These are phyloP conservation scores for Pelargonium australe DNA, from an alignment of 441 rosid genomes.

Conservation along the genomic window DNA sequence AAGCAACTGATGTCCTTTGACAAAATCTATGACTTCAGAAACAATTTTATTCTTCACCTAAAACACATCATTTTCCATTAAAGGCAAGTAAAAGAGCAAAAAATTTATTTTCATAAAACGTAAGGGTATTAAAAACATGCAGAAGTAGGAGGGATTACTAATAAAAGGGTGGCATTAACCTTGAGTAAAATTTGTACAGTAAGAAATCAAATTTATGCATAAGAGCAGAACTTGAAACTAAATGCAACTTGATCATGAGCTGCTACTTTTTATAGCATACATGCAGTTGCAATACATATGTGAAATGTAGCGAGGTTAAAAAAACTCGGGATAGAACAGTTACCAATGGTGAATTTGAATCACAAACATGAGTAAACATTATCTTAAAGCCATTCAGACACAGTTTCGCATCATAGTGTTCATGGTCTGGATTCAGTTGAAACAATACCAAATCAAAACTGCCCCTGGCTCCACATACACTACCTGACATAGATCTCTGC, in stretches of 20 bases:
- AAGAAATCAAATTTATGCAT: background rate
- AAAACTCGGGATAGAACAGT: background rate
- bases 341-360: background rate
- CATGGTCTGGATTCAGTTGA: no score
- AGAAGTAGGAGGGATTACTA: background rate
- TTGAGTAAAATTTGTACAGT: background rate
- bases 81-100: slow-evolving; percentile 7
- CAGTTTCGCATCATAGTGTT: background rate
- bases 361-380: background rate
- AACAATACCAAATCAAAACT: no score
- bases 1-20: slow-evolving; percentile 67
- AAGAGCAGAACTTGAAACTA: slow-evolving; percentile 7
- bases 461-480: no score
- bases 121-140: background rate
- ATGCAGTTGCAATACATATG: background rate
- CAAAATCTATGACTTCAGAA: slow-evolving; percentile 73
- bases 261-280: background rate
- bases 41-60: slow-evolving; percentile 90
- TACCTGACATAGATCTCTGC: no score
- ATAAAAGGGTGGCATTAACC: background rate
- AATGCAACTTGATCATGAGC: background rate
- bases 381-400: background rate
- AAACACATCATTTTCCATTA: slow-evolving; percentile 11
- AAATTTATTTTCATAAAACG: slow-evolving; percentile 2
- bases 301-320: background rate